Conservation (phyloP, 805 yeast species). For the Lachancea meyersii region DNA sequence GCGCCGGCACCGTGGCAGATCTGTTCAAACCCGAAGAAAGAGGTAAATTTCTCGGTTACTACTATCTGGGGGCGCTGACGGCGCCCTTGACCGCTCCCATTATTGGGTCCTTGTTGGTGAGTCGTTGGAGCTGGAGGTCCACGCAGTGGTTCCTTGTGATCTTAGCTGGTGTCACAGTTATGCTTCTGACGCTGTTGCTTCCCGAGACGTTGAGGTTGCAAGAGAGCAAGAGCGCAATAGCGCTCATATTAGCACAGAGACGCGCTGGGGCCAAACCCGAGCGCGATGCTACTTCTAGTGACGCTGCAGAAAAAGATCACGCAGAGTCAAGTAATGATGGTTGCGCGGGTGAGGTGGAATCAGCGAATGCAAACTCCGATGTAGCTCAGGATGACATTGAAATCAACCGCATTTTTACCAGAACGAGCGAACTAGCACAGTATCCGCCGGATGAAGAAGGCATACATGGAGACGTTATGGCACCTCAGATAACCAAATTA, state of each 20-base stretch:
- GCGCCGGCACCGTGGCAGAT: constrained; percentile 84
- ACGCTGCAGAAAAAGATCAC: neutral
- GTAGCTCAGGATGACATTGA: constrained; percentile 6
- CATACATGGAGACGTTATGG: constrained; percentile 18
- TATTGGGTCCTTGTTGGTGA: constrained; percentile 67
- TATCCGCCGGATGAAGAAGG: constrained; percentile 18
- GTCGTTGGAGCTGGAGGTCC: constrained; percentile 79
- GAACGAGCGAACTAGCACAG: constrained; percentile 16
- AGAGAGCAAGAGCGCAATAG: constrained; percentile 46
- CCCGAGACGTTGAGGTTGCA: constrained; percentile 72
- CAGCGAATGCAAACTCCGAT: constrained; percentile 1
- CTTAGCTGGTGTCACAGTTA: constrained; percentile 48
- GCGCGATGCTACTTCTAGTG: constrained; percentile 6
- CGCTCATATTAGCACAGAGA: constrained; percentile 39
- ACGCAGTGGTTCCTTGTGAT: constrained; percentile 82
- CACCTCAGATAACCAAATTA: constrained; percentile 24
- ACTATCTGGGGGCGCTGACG: constrained; percentile 70
- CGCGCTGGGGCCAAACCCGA: constrained; percentile 17
- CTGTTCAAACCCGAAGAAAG: constrained; percentile 59
- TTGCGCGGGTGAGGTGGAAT: constrained; percentile 6
- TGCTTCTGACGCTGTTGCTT: constrained; percentile 46
- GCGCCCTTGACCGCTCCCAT: constrained; percentile 81
- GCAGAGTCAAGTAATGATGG: neutral
- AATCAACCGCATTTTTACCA: constrained; percentile 18
- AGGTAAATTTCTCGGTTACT: constrained; percentile 74